phyloP scores from a whole-genome alignment of 169 alveolate genomes.

The Eimeria maxima region DNA sequence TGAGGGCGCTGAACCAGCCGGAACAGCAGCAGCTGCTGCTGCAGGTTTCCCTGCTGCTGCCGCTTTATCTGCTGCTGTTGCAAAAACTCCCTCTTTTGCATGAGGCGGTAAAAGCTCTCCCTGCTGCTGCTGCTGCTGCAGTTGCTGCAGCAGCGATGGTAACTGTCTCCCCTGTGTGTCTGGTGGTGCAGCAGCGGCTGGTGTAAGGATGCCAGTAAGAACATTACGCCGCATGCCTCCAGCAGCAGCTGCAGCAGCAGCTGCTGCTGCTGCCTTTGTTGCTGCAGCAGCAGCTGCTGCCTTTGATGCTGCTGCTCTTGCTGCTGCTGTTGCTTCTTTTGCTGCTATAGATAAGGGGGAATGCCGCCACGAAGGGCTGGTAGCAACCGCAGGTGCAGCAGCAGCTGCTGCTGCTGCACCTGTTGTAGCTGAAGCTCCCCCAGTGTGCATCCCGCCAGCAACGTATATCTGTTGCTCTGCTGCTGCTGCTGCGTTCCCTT shows the following conservation, averaged over 20 bases:
- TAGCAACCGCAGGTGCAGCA: neutral
- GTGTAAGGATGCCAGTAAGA: neutral
- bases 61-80: neutral
- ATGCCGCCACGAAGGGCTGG: neutral
- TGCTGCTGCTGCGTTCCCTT: neutral
- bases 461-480: constrained; percentile 33
- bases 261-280: constrained; percentile 7
- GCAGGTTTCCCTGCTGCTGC: constrained; percentile 2
- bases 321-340: constrained; percentile 17
- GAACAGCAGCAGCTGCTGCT: neutral
- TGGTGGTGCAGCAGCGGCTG: neutral
- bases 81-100: neutral
- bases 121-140: constrained; percentile 43
- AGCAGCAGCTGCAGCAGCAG: constrained; percentile 40
- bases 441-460: neutral
- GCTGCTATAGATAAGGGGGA: constrained; percentile 13
- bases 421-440: neutral
- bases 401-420: neutral
- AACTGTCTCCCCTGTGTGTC: too few species aligned
- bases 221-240: neutral
- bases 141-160: constrained; percentile 26
- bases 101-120: neutral
- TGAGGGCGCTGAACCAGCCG: too few species aligned
- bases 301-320: constrained; percentile 45
- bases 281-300: constrained; percentile 56